Evolutionary conservation across 176 grass and related monocot species (phyloP), one percentile per base, ranked within the genome.

Genomic region (Musa itinerans): DNA sequence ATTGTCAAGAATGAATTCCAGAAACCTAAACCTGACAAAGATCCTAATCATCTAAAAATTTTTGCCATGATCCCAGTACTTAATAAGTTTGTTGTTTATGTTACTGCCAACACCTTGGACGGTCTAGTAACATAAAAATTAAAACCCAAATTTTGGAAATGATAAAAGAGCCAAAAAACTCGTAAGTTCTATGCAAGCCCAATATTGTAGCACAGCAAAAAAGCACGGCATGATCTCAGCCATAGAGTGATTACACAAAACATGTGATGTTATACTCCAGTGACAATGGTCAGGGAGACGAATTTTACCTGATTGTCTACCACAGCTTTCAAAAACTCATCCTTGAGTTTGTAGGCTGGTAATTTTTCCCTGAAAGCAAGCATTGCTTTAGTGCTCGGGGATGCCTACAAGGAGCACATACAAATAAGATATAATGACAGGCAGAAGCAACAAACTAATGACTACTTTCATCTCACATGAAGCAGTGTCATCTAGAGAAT

Each of bases 321-420:
- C 50, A 93, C 80, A 83, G 86, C 86, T 83, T 89, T 89, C 75
- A 98, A 78, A 87, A 98, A 91, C 53, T 80, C 82, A 77, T 91
- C 86, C 80, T 89, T 87, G 73, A 86, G 75, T 83, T 84, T 93
- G 75, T 87, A 89, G 73, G 90, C 88, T 57, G 94, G 94, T 75
- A 93, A 69, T 73, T 91, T 93, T 83, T 91, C 84, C 80, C 90
- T 93, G 61, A 98, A 98, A 82, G 87, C 88, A 65, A 84, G 86
- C 90, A 98, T 89, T 73, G 72, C 82, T 85, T 74, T 85, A 68
- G 84, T 90, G 84, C 80, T 89, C 80, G 82, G 78, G 9, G 22
- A 80, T 79, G 69, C 74, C 94, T 98, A 82, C 71, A 86, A 84
- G 0, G 54, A 84, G 80, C 48, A 2, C 72, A 17, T 27, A 52